Evolutionary conservation across 768 basidiomycete genomes (phyloP).

Genomic region (Naganishia onofrii): DNA sequence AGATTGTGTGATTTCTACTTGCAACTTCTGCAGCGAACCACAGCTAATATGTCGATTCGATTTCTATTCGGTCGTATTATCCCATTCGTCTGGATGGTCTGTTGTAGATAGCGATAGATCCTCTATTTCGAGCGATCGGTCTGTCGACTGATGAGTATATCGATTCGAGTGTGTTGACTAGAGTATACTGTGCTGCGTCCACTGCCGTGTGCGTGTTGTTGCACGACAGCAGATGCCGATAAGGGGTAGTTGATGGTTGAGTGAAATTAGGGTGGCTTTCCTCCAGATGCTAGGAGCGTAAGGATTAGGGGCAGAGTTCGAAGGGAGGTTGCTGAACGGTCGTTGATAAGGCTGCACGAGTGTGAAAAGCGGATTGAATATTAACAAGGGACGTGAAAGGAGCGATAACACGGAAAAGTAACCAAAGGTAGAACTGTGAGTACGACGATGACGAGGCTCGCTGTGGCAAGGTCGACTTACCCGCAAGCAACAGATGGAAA

Average conservation of each 20-base stretch:
- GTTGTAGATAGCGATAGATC: background rate
- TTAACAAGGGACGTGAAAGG: background rate
- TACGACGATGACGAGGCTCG: background rate
- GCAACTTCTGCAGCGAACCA: background rate
- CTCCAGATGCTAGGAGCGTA: conserved; percentile 45
- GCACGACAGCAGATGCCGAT: background rate
- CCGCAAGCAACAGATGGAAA: conserved; percentile 26
- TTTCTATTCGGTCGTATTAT: conserved; percentile 15
- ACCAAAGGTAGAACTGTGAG: background rate
- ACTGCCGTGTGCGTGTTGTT: conserved; percentile 8
- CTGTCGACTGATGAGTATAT: background rate
- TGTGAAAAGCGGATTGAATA: background rate
- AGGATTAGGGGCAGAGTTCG: conserved; percentile 39
- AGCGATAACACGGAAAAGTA: background rate
- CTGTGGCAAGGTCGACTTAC: conserved; percentile 9
- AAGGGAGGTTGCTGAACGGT: conserved; percentile 25
- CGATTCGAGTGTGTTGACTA: conserved; percentile 30
- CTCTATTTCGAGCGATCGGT: background rate
- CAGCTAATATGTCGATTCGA: conserved; percentile 3
- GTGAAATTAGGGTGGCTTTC: conserved; percentile 51
- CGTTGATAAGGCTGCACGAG: conserved; percentile 12
- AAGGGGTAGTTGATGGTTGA: conserved; percentile 21
- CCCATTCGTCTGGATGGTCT: conserved; percentile 25
- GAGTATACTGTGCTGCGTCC: conserved; percentile 13
- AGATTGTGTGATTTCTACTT: background rate